Evolutionary conservation across 1,139 yeast genomes (phyloP).

Genomic region (Zygoascus hellenicus): DNA sequence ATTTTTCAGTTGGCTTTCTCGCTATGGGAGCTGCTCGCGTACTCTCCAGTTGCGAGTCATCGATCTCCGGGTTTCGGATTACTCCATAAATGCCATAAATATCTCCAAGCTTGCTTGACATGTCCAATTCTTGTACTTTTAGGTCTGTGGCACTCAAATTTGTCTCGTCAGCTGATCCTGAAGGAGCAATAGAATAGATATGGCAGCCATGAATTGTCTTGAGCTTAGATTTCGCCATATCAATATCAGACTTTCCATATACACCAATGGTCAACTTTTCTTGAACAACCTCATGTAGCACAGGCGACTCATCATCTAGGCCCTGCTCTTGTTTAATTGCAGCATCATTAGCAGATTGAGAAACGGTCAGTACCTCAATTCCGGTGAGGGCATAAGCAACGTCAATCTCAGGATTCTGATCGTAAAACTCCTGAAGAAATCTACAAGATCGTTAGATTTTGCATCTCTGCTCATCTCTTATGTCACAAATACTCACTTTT

Average conservation of each 20-base stretch:
- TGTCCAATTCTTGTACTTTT: conserved; percentile 9
- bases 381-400: conserved; percentile 18
- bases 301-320: not conserved
- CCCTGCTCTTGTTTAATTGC: conserved; percentile 1
- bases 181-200: conserved; percentile 18
- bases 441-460: conserved; percentile 11
- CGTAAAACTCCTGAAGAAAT: conserved; percentile 17
- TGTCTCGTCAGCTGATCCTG: conserved; percentile 2
- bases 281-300: conserved; percentile 3
- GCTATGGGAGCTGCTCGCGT: not conserved
- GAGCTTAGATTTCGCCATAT: conserved; percentile 14
- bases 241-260: conserved; percentile 14
- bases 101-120: conserved; percentile 7
- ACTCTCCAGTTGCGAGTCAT: conserved; percentile 4
- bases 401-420: conserved; percentile 15
- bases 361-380: not conserved
- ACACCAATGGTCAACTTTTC: conserved; percentile 6
- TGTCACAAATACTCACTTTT: conserved; percentile 17
- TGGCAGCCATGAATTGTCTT: conserved; percentile 17
- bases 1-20: not conserved
- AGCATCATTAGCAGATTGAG: not conserved
- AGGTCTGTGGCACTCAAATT: conserved; percentile 6
- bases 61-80: conserved; percentile 12
- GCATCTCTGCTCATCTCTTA: not conserved
- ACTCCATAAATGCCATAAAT: conserved; percentile 14